Evolutionary conservation across 257 asterid species (phyloP).

Genomic region (Gardenia jasminoides): DNA sequence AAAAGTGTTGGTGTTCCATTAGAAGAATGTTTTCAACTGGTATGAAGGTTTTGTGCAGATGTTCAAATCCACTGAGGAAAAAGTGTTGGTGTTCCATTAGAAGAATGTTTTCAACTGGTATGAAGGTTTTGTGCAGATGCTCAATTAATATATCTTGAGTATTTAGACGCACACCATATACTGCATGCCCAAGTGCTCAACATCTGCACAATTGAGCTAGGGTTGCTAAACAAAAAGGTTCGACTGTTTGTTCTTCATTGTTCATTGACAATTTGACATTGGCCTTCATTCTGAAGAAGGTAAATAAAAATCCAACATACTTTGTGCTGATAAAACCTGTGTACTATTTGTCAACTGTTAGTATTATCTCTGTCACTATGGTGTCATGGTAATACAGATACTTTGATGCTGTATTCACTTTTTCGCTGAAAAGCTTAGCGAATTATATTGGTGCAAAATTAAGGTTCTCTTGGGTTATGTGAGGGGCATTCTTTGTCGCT

Average conservation of each 20-base stretch:
- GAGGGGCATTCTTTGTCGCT: no score
- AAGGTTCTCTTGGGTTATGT: no score
- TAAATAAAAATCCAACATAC: no score
- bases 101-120: neutral
- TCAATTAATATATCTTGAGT: neutral
- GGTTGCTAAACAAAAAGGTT: neutral
- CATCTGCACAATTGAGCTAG: neutral
- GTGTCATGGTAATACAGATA: neutral
- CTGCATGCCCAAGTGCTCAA: neutral
- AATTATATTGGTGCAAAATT: no score
- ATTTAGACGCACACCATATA: neutral
- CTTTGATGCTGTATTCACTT: no score
- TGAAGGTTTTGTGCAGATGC: neutral
- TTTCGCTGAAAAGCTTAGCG: no score
- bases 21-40: constrained; percentile 2
- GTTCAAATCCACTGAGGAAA: no score
- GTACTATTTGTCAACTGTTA: neutral
- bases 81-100: neutral
- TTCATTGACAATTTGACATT: neutral
- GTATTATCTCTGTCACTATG: neutral
- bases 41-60: neutral
- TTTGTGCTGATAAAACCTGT: neutral
- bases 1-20: neutral
- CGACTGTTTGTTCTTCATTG: neutral
- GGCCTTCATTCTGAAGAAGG: neutral